A percentile compares a stretch with the other conserved stretches of the same genome.
phyloP scores from a whole-genome alignment of 2,329 filamentous ascomycete species.

The Colletotrichum viniferum region DNA sequence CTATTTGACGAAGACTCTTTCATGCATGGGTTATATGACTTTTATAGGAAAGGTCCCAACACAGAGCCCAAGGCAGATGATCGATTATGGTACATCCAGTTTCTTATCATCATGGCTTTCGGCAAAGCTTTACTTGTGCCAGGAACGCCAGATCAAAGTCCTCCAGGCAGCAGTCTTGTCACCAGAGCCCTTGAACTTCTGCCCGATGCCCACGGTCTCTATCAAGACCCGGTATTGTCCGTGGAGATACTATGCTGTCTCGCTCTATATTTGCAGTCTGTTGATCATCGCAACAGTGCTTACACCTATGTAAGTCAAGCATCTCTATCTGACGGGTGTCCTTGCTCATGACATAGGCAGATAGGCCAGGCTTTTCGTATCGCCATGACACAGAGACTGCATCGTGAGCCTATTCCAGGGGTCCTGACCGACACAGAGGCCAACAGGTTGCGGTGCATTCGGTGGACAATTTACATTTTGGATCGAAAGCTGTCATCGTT shows the following conservation, averaged over 20 bases:
- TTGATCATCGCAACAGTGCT: constrained; percentile 45
- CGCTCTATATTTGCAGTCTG: constrained; percentile 50
- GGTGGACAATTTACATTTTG: constrained; percentile 9
- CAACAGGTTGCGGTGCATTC: background rate
- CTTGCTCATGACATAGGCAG: background rate
- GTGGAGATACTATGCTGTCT: constrained; percentile 50
- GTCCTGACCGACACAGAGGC: background rate
- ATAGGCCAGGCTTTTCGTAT: background rate
- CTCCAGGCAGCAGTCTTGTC: background rate
- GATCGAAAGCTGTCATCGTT: constrained; percentile 7
- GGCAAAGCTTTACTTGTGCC: constrained; percentile 53
- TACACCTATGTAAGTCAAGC: constrained; percentile 39
- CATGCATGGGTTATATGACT: constrained; percentile 37
- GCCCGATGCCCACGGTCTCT: constrained; percentile 38
- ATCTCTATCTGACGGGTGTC: background rate
- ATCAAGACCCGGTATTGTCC: constrained; percentile 42
- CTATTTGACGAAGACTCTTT: constrained; percentile 58
- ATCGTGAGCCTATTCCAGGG: background rate
- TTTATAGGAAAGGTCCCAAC: constrained; percentile 25
- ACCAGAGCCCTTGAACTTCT: constrained; percentile 39
- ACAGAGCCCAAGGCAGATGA: constrained; percentile 13
- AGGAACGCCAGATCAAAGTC: constrained; percentile 56
- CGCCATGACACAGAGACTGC: constrained; percentile 1
- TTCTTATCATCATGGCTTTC: constrained; percentile 57
- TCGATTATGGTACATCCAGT: constrained; percentile 56